phyloP scores from a whole-genome alignment of 768 basidiomycete genomes.

The Strobilomyces confusus region DNA sequence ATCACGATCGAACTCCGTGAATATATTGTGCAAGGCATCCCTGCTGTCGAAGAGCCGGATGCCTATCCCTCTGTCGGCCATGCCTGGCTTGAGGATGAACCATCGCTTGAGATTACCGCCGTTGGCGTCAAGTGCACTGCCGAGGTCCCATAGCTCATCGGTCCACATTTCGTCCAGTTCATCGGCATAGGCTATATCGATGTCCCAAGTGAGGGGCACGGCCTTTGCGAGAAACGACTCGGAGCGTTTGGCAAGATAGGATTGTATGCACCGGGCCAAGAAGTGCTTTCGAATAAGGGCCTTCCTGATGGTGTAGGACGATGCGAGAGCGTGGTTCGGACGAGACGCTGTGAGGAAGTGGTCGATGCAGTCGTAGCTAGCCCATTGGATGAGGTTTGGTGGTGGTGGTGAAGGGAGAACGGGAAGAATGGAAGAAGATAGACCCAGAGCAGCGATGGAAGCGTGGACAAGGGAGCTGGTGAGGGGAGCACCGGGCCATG shows the following conservation, averaged over 20 bases:
- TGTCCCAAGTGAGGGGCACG: slow-evolving; percentile 73
- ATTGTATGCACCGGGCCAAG: slow-evolving; percentile 68
- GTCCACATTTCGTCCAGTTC: slow-evolving; percentile 91
- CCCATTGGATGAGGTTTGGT: slow-evolving; percentile 63
- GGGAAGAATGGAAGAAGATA: slow-evolving; percentile 28
- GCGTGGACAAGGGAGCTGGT: slow-evolving; percentile 45
- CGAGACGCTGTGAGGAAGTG: slow-evolving; percentile 63
- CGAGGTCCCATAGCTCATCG: slow-evolving; percentile 91
- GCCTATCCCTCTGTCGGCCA: slow-evolving; percentile 95
- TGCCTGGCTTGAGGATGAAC: slow-evolving; percentile 97
- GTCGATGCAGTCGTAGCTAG: slow-evolving; percentile 82
- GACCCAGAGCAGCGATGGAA: slow-evolving; percentile 35
- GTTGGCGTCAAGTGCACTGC: slow-evolving; percentile 48
- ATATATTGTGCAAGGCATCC: slow-evolving; percentile 65
- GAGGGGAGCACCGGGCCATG: slow-evolving; percentile 53
- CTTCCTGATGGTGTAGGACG: slow-evolving; percentile 87
- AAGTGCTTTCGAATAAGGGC: slow-evolving; percentile 94
- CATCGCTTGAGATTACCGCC: slow-evolving; percentile 39
- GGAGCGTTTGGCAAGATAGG: slow-evolving; percentile 69
- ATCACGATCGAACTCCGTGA: slow-evolving; percentile 72
- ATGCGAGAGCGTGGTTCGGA: slow-evolving; percentile 56
- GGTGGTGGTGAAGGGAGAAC: slow-evolving; percentile 21
- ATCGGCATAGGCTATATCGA: slow-evolving; percentile 87
- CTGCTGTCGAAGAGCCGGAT: slow-evolving; percentile 86
- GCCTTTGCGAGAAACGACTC: slow-evolving; percentile 50